Evolutionary conservation across 2,329 filamentous ascomycete species (phyloP).

Genomic region (Fusarium sp.): DNA sequence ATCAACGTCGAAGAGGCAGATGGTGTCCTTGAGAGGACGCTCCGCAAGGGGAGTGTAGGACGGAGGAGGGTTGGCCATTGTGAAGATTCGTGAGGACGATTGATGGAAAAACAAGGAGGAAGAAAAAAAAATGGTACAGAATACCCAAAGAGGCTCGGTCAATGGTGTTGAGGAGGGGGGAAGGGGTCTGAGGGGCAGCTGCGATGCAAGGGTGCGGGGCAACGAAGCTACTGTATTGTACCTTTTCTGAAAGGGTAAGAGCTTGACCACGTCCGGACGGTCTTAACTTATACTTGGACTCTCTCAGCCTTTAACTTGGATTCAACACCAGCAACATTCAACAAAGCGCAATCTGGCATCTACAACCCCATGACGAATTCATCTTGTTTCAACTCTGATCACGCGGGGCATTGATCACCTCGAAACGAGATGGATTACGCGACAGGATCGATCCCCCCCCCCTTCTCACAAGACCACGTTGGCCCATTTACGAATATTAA

Average conservation of each 20-base stretch:
- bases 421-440: background rate
- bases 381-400: background rate
- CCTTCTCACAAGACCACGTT: slow-evolving; percentile 12
- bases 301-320: background rate
- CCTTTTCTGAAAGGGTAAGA: background rate
- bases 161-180: slow-evolving; percentile 30
- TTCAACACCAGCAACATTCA: background rate
- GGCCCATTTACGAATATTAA: background rate
- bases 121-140: background rate
- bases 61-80: slow-evolving; percentile 55
- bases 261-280: background rate
- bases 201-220: slow-evolving; percentile 27
- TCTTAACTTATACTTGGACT: background rate
- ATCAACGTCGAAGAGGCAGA: slow-evolving; percentile 97
- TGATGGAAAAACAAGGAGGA: slow-evolving; percentile 6
- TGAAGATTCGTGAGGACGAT: slow-evolving; percentile 16
- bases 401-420: background rate
- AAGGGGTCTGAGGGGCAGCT: slow-evolving; percentile 23
- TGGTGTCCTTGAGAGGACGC: slow-evolving; percentile 90
- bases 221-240: background rate
- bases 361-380: background rate
- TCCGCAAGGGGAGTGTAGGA: slow-evolving; percentile 80
- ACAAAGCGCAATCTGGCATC: background rate
- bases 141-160: slow-evolving; percentile 19
- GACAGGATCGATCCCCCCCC: background rate